A percentile compares a stretch with the other conserved stretches of the same genome.
Conservation (phyloP, 2,329 filamentous ascomycete genomes). For the Eurotiales sp. region DNA sequence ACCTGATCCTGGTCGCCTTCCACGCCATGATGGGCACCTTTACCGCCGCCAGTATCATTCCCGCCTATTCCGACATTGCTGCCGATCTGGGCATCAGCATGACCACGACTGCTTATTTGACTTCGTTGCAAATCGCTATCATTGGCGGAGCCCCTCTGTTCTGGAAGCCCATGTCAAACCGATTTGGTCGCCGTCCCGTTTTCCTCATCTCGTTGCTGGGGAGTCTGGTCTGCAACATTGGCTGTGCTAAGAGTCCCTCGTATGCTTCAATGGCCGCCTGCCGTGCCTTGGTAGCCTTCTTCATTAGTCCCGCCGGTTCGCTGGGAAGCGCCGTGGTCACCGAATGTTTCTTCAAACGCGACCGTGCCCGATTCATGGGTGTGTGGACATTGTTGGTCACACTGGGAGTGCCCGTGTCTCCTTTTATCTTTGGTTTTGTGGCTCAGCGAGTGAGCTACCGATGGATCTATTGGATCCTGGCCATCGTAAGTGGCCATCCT, state of each 20-base stretch:
- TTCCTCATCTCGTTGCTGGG: constrained; percentile 51
- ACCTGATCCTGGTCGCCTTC: constrained; percentile 54
- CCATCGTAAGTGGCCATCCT: constrained; percentile 47
- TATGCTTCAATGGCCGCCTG: constrained; percentile 51
- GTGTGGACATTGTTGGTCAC: constrained; percentile 55
- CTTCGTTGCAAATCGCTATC: constrained; percentile 54
- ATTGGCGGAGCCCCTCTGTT: constrained; percentile 53
- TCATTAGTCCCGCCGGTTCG: constrained; percentile 52
- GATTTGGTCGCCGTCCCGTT: constrained; percentile 53
- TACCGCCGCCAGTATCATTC: constrained; percentile 52
- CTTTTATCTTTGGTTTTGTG: constrained; percentile 42
- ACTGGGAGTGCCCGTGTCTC: constrained; percentile 43
- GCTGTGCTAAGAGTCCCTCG: constrained; percentile 48
- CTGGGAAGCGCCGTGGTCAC: constrained; percentile 57
- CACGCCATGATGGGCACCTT: constrained; percentile 58
- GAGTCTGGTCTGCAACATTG: constrained; percentile 50
- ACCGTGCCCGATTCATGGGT: constrained; percentile 54
- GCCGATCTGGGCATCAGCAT: constrained; percentile 48
- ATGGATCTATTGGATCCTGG: constrained; percentile 58
- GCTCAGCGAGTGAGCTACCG: constrained; percentile 51
- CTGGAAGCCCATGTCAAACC: constrained; percentile 54
- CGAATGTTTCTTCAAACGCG: constrained; percentile 56
- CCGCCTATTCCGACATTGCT: constrained; percentile 53
- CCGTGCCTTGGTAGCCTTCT: constrained; percentile 53
- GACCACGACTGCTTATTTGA: constrained; percentile 52